Base-by-base conservation (phyloP, 208 protist genomes). In the Leishmania tropica region DNA sequence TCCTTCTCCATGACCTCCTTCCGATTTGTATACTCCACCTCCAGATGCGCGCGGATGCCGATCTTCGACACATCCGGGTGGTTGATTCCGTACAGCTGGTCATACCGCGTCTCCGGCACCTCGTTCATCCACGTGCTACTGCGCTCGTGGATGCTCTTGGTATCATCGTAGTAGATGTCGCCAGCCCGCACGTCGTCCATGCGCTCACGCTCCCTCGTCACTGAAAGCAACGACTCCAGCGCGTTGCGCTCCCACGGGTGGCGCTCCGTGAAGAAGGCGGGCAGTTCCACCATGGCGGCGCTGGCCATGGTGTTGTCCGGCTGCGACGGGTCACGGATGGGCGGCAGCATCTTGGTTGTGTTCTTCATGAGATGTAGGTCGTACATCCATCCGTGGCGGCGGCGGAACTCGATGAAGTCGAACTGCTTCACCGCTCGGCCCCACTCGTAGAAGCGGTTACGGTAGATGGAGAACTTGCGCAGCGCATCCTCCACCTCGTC, bases 391-490 rank as follows among this genome's bases (percentile, higher is more conserved):
- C 94, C 94, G 65, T 96, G 83, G 56, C 93, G 93, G 77, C 93
- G 91, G 60, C 94, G 91, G 85, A 97, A 97, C 84, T 97, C 92
- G 74, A 96, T 95, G 80, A 97, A 97, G 87, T 94, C 90, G 47
- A 97, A 97, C 89, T 96, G 94, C 84, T 97, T 96, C 80, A 96
- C 93, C 45, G 94, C 94, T 19, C 94, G 91, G 3, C 94, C 94
- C 94, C 94, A 97, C 74, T 96, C 93, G 83, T 97, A 97, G 89
- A 94, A 96, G 71, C 93, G 86, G 31, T 87, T 85, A 45, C 83
- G 84, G 77, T 94, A 91, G 56, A 96, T 93, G 74, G 77, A 84
- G 80, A 94, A 97, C 85, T 96, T 95, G 37, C 94, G 92, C 75
- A 98, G 83, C 11, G 93, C 89, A 74, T 97, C 93, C 85, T 98